Percentiles rank a stretch among this genome's conserved stretches.
Evolutionary conservation across 495 filamentous ascomycete species (phyloP).

Genomic region (Neurospora sp.): DNA sequence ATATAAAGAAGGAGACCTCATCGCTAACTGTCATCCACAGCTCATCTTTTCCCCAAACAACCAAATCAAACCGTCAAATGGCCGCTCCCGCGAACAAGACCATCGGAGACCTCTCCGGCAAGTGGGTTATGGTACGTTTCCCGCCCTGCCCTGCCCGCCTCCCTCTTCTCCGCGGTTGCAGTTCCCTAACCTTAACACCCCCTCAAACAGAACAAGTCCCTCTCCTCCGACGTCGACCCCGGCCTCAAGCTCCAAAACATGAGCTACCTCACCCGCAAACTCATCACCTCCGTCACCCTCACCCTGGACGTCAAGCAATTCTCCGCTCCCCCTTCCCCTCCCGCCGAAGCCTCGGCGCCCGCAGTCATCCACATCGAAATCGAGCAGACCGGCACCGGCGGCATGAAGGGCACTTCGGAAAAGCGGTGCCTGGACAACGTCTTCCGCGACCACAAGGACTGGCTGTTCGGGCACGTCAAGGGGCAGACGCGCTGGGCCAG

Average conservation of each 20-base stretch:
- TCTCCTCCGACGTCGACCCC: constrained; percentile 62
- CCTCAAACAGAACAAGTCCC: constrained; percentile 58
- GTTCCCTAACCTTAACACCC: no score
- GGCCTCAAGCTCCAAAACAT: constrained; percentile 75
- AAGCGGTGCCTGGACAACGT: constrained; percentile 59
- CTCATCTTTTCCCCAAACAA: background rate
- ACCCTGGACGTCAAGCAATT: constrained; percentile 62
- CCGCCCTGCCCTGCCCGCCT: background rate
- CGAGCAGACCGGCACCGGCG: constrained; percentile 65
- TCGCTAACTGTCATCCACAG: background rate
- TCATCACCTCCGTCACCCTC: constrained; percentile 59
- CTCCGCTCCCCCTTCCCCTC: constrained; percentile 33
- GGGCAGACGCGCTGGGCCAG: constrained; percentile 50
- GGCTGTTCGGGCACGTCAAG: constrained; percentile 65
- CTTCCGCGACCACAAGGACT: constrained; percentile 62
- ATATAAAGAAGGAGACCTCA: background rate
- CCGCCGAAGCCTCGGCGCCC: constrained; percentile 25
- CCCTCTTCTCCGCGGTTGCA: no score
- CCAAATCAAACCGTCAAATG: constrained; percentile 43
- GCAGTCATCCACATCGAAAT: constrained; percentile 65
- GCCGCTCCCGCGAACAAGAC: constrained; percentile 68
- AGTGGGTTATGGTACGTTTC: constrained; percentile 63
- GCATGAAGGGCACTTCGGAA: constrained; percentile 64
- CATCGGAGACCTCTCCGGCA: constrained; percentile 63
- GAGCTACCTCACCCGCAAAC: constrained; percentile 72